Evolutionary conservation across 2,329 filamentous ascomycete species (phyloP), one percentile per base, ranked within the genome.

Genomic region (Elsinoe fawcettii): DNA sequence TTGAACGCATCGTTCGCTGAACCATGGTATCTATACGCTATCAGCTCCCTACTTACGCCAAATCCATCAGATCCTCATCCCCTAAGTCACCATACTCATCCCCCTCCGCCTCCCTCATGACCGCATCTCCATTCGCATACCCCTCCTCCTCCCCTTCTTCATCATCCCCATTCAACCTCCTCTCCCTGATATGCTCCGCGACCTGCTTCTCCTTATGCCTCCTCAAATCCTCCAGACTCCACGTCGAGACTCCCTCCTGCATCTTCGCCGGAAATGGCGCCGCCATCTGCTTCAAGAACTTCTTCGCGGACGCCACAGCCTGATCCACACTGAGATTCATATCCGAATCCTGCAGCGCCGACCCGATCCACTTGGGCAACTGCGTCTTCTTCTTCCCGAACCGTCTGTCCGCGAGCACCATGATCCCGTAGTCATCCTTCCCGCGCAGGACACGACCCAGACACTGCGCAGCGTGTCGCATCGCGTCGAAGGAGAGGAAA

Each of bases 391-490:
- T 97, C 75, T 93, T 95, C 69, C 90, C 86, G 71, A 96, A 99
- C 16, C 93, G 84, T 41, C 89, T 85, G 70, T 99, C 93, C 1
- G 95, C 93, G 25, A 99, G 79, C 3, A 99, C 92, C 93, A 99
- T 99, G 76, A 99, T 89, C n/a, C 93, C 93, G 71, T 99, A 99
- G 72, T 99, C 93, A 68, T 99, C 95, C 71, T 99, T 99, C 22
- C 93, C 93, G 65, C 93, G 81, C 61, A 99, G 77, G 43, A 99
- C 93, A 69, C 93, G 91, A 12, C 93, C 95, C 1, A 99, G 77
- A 67, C 93, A 99, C 69, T 99, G 93, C 0, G 93, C 92, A 12
- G 93, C 93, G 69, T 99, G 93, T n/a, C 93, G 85, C 92, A 99
- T 99, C 20, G 93, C 93, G 69, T 99, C 93, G 77, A 99, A 99